phyloP scores from a whole-genome alignment of 2,329 filamentous ascomycete species.

The Sordariomycetes sp. region DNA sequence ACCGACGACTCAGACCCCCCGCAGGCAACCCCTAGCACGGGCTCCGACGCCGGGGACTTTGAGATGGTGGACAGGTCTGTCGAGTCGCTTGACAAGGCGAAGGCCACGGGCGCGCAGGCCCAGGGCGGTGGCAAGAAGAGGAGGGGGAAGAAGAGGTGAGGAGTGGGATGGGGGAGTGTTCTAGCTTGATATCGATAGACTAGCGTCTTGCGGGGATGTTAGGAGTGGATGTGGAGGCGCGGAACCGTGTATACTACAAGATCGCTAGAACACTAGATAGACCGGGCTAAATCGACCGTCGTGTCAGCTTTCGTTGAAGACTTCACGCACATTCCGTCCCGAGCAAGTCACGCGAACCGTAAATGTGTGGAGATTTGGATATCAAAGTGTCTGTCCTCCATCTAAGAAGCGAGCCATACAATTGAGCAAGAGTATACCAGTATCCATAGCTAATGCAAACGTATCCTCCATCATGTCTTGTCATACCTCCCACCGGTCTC shows the following conservation, averaged over 20 bases:
- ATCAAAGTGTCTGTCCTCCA: neutral
- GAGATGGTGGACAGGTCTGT: conserved; percentile 50
- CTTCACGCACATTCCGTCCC: neutral
- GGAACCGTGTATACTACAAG: neutral
- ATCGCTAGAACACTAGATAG: neutral
- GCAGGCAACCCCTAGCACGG: conserved; percentile 38
- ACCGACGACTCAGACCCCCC: conserved; percentile 28
- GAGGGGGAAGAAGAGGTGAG: conserved; percentile 40
- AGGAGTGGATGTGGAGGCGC: neutral
- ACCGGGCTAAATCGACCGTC: neutral
- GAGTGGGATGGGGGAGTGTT: neutral
- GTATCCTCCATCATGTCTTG: neutral
- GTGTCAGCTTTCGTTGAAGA: neutral
- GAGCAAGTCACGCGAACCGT: neutral
- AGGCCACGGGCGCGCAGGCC: conserved; percentile 32
- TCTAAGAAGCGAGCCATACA: neutral
- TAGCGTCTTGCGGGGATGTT: neutral
- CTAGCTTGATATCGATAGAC: neutral
- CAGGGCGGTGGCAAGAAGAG: conserved; percentile 35
- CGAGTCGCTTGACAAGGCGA: conserved; percentile 37
- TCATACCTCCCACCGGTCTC: neutral
- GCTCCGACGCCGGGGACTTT: conserved; percentile 46
- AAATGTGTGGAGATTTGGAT: neutral
- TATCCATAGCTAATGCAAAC: neutral
- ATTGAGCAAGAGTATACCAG: neutral